Evolutionary conservation across 192 early-diverging fungal genomes (phyloP).

Genomic region (Umbelopsis ramanniana): DNA sequence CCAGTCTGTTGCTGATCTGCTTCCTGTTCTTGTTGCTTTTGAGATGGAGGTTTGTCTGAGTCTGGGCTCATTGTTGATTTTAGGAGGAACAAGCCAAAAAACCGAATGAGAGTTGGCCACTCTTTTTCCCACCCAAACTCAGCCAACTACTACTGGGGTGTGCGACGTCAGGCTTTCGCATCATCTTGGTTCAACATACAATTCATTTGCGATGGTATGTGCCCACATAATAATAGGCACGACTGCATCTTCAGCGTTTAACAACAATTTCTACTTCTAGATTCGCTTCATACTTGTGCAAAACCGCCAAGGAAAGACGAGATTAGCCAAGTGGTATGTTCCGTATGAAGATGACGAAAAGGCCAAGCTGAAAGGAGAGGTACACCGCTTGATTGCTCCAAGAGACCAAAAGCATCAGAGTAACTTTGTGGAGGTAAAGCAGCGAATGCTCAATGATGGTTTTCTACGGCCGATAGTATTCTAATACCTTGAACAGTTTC

Average conservation of each 20-base stretch:
- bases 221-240: not conserved
- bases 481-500: constrained; percentile 63
- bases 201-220: not conserved
- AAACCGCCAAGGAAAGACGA: constrained; percentile 98
- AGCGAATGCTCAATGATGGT: not conserved
- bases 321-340: constrained; percentile 97
- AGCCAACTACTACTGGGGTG: constrained; percentile 3
- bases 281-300: constrained; percentile 98
- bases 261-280: constrained; percentile 33
- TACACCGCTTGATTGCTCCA: constrained; percentile 94
- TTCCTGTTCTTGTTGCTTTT: constrained; percentile 13
- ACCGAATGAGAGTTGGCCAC: not conserved
- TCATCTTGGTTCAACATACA: constrained; percentile 2
- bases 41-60: constrained; percentile 17
- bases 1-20: constrained; percentile 12
- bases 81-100: constrained; percentile 14
- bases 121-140: constrained; percentile 19
- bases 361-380: constrained; percentile 90
- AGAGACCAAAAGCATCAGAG: constrained; percentile 97
- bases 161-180: not conserved
- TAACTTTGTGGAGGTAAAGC: constrained; percentile 92
- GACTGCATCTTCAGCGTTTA: not conserved
- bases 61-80: constrained; percentile 23
- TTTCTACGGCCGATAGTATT: not conserved
- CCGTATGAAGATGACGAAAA: constrained; percentile 95